Evolutionary conservation across 1,139 yeast species (phyloP).

Genomic region (Saccharomycopsis hybrid): DNA sequence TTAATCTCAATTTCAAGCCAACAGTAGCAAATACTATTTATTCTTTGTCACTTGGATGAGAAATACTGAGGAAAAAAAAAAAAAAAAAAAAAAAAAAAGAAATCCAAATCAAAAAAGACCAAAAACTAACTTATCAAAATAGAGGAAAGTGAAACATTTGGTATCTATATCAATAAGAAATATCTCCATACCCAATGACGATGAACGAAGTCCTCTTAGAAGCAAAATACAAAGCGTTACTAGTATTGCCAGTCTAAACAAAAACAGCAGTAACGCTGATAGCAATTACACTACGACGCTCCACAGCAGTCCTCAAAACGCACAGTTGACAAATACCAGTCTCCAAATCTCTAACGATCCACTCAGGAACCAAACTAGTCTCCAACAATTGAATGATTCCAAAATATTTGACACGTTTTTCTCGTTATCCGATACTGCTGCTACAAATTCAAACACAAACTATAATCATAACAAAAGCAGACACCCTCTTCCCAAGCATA

Average conservation of each 20-base stretch:
- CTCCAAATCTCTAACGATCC: neutral
- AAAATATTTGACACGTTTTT: constrained; percentile 1
- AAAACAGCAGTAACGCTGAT: too few species aligned
- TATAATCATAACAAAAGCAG: neutral
- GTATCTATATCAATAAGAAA: constrained; percentile 12
- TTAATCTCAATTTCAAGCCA: too few species aligned
- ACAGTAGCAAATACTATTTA: too few species aligned
- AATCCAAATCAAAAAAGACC: too few species aligned
- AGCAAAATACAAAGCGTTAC: too few species aligned
- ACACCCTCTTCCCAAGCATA: neutral
- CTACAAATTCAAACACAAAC: neutral
- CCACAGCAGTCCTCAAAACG: neutral
- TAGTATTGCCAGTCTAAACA: too few species aligned
- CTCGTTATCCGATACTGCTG: neutral
- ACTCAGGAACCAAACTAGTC: neutral
- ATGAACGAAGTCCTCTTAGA: neutral
- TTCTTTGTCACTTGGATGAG: too few species aligned
- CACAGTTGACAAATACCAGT: neutral
- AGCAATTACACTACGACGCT: too few species aligned
- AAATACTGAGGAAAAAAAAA: too few species aligned
- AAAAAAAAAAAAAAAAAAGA: too few species aligned
- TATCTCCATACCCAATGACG: neutral
- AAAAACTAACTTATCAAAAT: neutral
- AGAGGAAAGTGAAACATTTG: constrained; percentile 18
- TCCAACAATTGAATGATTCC: neutral